Conservation (phyloP, 1,284 basidiomycete species). For the Melanopsichium pennsylvanicum region DNA sequence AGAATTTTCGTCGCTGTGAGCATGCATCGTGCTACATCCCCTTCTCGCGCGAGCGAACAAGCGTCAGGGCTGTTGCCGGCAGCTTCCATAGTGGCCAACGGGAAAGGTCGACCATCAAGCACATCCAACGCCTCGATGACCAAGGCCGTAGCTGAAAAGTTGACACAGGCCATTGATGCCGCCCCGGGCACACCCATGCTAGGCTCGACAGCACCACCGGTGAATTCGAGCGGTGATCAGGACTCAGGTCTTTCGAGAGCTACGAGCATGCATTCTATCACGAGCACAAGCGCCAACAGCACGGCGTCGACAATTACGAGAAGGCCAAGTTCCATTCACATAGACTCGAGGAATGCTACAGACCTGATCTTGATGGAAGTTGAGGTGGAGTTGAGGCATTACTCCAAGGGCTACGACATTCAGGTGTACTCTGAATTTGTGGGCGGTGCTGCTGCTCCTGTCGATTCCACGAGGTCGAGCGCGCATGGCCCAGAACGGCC, state of each 20-base stretch:
- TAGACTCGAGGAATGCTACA: slow-evolving; percentile 35
- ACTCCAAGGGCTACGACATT: slow-evolving; percentile 59
- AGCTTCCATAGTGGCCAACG: slow-evolving; percentile 15
- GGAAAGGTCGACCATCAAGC: slow-evolving; percentile 14
- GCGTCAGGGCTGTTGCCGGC: slow-evolving; percentile 20
- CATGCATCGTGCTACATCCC: slow-evolving; percentile 21
- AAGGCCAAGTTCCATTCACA: slow-evolving; percentile 42
- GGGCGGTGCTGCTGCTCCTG: neutral
- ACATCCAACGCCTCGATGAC: slow-evolving; percentile 48
- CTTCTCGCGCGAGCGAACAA: neutral
- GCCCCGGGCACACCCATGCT: slow-evolving; percentile 34
- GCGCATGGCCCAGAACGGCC: neutral
- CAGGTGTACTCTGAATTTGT: slow-evolving; percentile 46
- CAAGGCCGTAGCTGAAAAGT: slow-evolving; percentile 36
- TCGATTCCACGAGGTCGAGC: neutral
- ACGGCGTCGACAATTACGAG: slow-evolving; percentile 33
- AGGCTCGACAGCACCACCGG: slow-evolving; percentile 19
- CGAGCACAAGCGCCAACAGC: slow-evolving; percentile 21
- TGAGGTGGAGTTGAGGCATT: slow-evolving; percentile 62
- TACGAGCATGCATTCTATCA: slow-evolving; percentile 45
- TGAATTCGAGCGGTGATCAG: slow-evolving; percentile 25
- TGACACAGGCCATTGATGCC: slow-evolving; percentile 23
- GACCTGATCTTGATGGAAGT: slow-evolving; percentile 55
- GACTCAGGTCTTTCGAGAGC: slow-evolving; percentile 36
- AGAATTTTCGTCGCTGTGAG: slow-evolving; percentile 24